Base-by-base conservation (phyloP, 345 rosid genomes). In the Sonneratia alba region DNA sequence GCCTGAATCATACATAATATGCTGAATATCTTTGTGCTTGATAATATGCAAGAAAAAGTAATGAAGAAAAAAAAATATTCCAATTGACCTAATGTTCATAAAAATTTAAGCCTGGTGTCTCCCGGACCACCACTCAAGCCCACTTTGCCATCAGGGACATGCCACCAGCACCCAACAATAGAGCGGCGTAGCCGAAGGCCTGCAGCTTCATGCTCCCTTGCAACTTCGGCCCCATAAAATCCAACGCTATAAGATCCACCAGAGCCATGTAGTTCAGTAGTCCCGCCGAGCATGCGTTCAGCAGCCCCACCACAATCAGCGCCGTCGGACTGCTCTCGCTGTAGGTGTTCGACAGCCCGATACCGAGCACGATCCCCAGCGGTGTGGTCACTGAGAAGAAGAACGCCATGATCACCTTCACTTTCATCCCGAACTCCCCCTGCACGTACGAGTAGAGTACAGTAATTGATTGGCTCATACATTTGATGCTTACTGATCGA, bases 131-230 rank as follows among this genome's bases (percentile, higher is more conserved):
- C n/a, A 36, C 67, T 77, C 62, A 92, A 68, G 94, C 96, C 98
- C 98, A 90, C 79, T 83, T 87, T 3, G 91, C 91, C 82, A 88
- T 83, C 38, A 92, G 16, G 2, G 96, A 83, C 92, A 90, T 92
- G 68, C 84, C 82, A 51, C 92, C 97, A 2, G 87, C 89, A 8
- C 96, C 97, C n/a, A 86, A 34, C 71, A 90, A 76, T 73, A 87
- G 92, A 0, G 89, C 89, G 6, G 9, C 43, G 32, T 84, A 86
- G 15, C 87, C 82, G 72, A 77, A 77, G 42, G 83, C 15, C 51
- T 92, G 94, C 69, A 92, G 88, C 81, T 81, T 92, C 71, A 88
- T 70, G 76, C 81, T 86, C 24, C 72, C 82, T 77, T 92, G 98
- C 77, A 92, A 75, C 74, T 87, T 90, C 36, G 86, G 82, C 22